A percentile compares a stretch with the other conserved stretches of the same genome.
Evolutionary conservation across 1,284 basidiomycete species (phyloP).

Genomic region (Schizophyllum amplum): DNA sequence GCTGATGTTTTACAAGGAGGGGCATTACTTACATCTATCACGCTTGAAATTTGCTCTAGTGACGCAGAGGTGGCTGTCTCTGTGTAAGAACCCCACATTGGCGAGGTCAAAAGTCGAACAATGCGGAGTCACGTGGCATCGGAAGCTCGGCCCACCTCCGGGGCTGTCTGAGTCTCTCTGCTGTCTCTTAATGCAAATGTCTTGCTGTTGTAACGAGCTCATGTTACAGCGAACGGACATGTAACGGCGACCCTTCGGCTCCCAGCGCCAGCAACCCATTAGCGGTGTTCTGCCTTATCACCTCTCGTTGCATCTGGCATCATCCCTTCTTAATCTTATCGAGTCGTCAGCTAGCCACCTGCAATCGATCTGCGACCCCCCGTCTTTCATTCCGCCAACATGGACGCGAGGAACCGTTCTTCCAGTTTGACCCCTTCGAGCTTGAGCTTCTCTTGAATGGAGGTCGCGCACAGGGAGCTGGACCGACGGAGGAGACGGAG

Average conservation of each 20-base stretch:
- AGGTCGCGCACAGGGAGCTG: neutral
- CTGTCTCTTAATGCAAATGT: neutral
- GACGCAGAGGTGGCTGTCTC: too few relatives aligned
- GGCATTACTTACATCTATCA: too few relatives aligned
- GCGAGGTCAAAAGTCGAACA: too few relatives aligned
- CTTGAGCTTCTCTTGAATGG: neutral
- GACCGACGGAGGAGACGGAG: neutral
- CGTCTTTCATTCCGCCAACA: slow-evolving; percentile 24
- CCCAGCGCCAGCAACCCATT: neutral
- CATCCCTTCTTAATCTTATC: neutral
- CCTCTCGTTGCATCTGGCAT: neutral
- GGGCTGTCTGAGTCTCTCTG: too few relatives aligned
- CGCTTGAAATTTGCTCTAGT: too few relatives aligned
- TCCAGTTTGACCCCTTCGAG: slow-evolving; percentile 44
- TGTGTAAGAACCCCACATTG: too few relatives aligned
- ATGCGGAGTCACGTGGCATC: too few relatives aligned
- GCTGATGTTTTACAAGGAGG: too few relatives aligned
- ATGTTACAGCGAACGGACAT: neutral
- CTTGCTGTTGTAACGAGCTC: neutral
- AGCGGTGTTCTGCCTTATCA: neutral
- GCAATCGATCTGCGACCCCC: too few relatives aligned
- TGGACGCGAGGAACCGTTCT: slow-evolving; percentile 48
- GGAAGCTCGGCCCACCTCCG: too few relatives aligned
- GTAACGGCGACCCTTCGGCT: neutral
- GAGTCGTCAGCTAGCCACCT: too few relatives aligned